Percentiles rank a stretch among this genome's conserved stretches.
phyloP scores from a whole-genome alignment of 192 early-diverging fungal species.

The Rhizophlyctis rosea region DNA sequence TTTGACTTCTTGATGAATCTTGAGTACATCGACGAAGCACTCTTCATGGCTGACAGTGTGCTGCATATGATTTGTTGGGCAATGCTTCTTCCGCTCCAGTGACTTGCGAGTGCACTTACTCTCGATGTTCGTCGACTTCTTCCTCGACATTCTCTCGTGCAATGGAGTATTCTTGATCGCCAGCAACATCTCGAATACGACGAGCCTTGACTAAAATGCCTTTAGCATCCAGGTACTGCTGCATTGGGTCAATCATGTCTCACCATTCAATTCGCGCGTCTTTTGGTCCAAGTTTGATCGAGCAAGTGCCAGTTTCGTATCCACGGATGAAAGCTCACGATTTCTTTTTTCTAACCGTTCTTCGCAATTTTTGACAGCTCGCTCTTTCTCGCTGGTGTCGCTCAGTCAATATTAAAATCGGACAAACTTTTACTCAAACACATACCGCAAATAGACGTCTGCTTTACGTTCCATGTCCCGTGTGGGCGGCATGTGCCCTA shows the following conservation, averaged over 20 bases:
- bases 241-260: background rate
- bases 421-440: too few relatives aligned
- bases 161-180: constrained; percentile 15
- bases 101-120: too few relatives aligned
- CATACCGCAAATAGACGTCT: too few relatives aligned
- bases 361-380: constrained; percentile 2
- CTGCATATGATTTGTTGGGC: too few relatives aligned
- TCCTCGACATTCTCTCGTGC: constrained; percentile 19
- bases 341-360: constrained; percentile 1
- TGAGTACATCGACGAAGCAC: constrained; percentile 60
- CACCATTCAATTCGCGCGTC: constrained; percentile 13
- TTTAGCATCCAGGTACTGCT: background rate
- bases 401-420: too few relatives aligned
- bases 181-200: constrained; percentile 19
- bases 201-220: constrained; percentile 4
- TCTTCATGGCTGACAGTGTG: constrained; percentile 40
- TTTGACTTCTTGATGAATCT: constrained; percentile 67
- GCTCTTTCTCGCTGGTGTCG: constrained; percentile 3
- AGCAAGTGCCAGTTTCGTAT: constrained; percentile 18
- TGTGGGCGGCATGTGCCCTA: background rate
- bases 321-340: constrained; percentile 14
- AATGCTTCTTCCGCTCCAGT: too few relatives aligned
- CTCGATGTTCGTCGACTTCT: constrained; percentile 24
- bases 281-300: constrained; percentile 16
- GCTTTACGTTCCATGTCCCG: constrained; percentile 1